Evolutionary conservation across 768 basidiomycete species (phyloP), one percentile per base, ranked within the genome.

Genomic region (Aureoboletus auriporus): DNA sequence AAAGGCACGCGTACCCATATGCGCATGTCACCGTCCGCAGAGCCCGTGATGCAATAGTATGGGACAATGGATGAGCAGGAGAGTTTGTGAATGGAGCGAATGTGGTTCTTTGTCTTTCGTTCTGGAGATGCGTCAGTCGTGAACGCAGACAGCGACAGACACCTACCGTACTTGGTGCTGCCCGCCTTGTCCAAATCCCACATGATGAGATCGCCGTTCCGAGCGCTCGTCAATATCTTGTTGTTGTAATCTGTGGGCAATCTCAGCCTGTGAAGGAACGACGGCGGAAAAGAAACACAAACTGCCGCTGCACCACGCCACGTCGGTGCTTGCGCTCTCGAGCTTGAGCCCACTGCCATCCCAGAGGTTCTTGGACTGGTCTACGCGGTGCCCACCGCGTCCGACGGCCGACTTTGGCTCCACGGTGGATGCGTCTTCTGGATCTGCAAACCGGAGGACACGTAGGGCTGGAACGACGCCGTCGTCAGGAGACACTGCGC

Each of bases 181-280:
- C 85, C 83, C 17, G 75, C 65, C 62, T 82, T 86, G 56, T 83
- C 79, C 27, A 89, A 55, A 61, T 90, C 87, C 89, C 89, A 91
- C 74, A 89, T 78, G 28, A 89, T 85, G 33, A 91, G 75, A 45
- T 90, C 89, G 1, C 89, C 89, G 53, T 89, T 90, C 13, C 84
- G 71, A 2, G 86, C 86, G 58, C 87, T 88, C 3, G 89, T 90
- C 17, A 91, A 64, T 42, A 90, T 79, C 68, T 90, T 91, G 64
- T 83, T 81, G 62, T 71, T 80, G 67, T 80, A 88, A 10, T 65
- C 88, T 90, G 52, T 34, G 16, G 51, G 42, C 0, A n/a, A 39
- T 43, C 37, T 59, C 26, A 47, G 43, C 30, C 16, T 8, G 17
- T n/a, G 9, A 20, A 37, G 36, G 12, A 6, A 6, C 1, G 26